Evolutionary conservation across 192 early-diverging fungal genomes (phyloP).

Genomic region (Gonapodya sp.): DNA sequence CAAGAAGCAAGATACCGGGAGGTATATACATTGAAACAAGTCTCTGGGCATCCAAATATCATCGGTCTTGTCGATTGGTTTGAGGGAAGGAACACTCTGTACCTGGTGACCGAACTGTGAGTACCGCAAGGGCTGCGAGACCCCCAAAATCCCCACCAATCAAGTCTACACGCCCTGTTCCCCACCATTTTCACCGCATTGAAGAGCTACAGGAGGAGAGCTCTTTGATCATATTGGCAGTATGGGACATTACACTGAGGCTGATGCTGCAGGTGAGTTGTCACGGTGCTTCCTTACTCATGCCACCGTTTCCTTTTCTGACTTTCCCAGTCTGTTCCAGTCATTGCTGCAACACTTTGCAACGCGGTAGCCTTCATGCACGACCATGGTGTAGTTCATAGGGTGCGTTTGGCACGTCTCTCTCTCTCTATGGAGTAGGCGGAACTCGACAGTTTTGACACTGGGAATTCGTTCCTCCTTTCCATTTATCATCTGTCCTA

Average conservation of each 20-base stretch:
- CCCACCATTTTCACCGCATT: not conserved
- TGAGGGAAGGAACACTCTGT: not conserved
- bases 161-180: not conserved
- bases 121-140: no score
- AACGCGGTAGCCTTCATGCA: slow-evolving; percentile 10
- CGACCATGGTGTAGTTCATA: not conserved
- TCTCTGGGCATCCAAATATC: not conserved
- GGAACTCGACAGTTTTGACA: no score
- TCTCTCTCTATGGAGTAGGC: no score
- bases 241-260: slow-evolving; percentile 4
- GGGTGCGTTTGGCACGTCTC: not conserved
- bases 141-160: no score
- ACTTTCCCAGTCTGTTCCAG: no score
- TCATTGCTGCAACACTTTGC: slow-evolving; percentile 1
- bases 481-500: not conserved
- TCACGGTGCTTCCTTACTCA: not conserved
- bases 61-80: slow-evolving; percentile 1
- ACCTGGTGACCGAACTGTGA: not conserved
- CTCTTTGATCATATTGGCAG: not conserved
- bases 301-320: no score
- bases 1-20: not conserved
- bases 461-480: not conserved
- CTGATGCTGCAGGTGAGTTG: not conserved
- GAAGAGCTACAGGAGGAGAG: not conserved
- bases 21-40: not conserved